phyloP scores from a whole-genome alignment of 1,139 yeast genomes.

The Sugiyamaella pinicola region DNA sequence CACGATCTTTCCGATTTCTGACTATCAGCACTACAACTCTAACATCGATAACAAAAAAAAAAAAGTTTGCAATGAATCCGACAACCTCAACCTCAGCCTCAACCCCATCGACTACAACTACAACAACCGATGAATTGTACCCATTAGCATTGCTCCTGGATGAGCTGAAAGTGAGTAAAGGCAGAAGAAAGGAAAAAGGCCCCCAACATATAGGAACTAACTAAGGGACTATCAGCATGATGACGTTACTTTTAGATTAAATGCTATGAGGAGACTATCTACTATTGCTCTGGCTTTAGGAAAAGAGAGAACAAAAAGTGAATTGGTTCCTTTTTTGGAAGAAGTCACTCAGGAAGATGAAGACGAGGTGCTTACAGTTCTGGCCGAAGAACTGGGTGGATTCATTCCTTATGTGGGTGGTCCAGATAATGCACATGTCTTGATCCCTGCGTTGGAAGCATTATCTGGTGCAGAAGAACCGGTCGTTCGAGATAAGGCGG shows the following conservation, averaged over 20 bases:
- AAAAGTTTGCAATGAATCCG: conserved; percentile 3
- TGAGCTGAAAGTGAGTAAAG: conserved; percentile 67
- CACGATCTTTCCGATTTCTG: neutral
- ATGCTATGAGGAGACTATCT: conserved; percentile 92
- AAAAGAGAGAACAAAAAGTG: conserved; percentile 86
- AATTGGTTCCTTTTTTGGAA: conserved; percentile 84
- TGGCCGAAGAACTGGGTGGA: conserved; percentile 86
- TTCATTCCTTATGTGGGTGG: conserved; percentile 92
- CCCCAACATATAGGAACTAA: no score
- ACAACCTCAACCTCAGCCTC: neutral
- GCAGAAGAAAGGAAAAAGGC: no score
- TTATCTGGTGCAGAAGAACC: conserved; percentile 96
- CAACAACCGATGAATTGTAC: conserved; percentile 61
- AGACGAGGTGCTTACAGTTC: conserved; percentile 93
- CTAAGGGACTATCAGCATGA: conserved; percentile 60
- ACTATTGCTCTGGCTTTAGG: conserved; percentile 96
- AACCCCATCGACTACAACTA: no score
- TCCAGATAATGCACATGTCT: conserved; percentile 67
- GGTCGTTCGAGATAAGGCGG: conserved; percentile 94
- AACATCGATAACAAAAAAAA: neutral
- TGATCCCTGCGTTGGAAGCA: conserved; percentile 84
- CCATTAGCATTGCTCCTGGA: conserved; percentile 97
- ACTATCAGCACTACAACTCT: neutral
- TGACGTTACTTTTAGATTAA: conserved; percentile 89
- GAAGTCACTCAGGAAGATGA: conserved; percentile 97